Percentiles rank a stretch among this genome's conserved stretches.
Conservation (phyloP, 2,329 filamentous ascomycete genomes). For the Cordyceps militaris region DNA sequence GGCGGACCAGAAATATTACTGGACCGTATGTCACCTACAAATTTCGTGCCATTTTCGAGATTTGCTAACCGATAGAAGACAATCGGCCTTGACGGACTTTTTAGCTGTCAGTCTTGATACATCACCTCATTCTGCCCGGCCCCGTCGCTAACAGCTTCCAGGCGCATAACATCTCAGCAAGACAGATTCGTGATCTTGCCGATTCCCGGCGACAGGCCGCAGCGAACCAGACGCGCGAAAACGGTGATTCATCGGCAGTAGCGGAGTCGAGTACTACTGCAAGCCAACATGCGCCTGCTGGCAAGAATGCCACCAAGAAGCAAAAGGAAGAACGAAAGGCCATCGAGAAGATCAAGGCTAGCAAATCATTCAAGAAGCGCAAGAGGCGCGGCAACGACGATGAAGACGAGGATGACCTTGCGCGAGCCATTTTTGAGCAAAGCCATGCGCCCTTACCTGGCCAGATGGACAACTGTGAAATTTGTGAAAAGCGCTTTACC, state of each 20-base stretch:
- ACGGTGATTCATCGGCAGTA: conserved; percentile 19
- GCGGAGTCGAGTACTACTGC: conserved; percentile 21
- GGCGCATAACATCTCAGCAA: conserved; percentile 65
- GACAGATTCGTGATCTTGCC: conserved; percentile 45
- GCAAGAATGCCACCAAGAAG: conserved; percentile 20
- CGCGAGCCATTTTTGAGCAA: conserved; percentile 41
- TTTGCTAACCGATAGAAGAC: conserved; percentile 22
- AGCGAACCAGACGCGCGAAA: conserved; percentile 13
- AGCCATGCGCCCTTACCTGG: conserved; percentile 57
- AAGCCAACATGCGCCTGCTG: conserved; percentile 21
- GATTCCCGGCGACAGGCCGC: conserved; percentile 36
- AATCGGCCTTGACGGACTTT: conserved; percentile 49
- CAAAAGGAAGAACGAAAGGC: conserved; percentile 46
- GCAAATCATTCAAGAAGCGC: conserved; percentile 50
- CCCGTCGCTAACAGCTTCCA: conserved; percentile 25
- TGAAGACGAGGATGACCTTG: conserved; percentile 45
- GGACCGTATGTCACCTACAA: conserved; percentile 29
- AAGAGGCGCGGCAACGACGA: conserved; percentile 33
- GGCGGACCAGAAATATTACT: conserved; percentile 28
- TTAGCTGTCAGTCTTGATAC: conserved; percentile 33
- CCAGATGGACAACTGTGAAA: conserved; percentile 81
- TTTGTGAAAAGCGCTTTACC: conserved; percentile 82
- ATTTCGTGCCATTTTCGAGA: conserved; percentile 9
- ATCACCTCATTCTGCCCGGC: neutral
- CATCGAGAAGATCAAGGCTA: conserved; percentile 55